Conservation (phyloP, 2,329 filamentous ascomycete genomes). For the Kalaharituber pfeilii region DNA sequence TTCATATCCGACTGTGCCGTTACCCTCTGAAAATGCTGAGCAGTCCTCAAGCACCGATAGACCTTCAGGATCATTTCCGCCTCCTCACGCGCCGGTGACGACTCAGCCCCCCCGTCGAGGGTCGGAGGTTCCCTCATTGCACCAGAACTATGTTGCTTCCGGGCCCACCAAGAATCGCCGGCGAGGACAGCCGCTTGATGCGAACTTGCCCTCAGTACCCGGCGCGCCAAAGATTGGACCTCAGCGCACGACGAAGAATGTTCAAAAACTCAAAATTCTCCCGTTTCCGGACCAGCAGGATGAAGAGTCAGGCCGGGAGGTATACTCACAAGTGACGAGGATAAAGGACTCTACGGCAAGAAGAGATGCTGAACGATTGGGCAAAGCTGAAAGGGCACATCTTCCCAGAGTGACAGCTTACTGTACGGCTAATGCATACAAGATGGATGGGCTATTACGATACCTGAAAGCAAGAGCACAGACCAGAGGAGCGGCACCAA, state of each 20-base stretch:
- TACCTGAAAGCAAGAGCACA: conserved; percentile 76
- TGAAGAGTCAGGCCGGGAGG: conserved; percentile 83
- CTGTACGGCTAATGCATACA: conserved; percentile 82
- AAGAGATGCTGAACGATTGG: conserved; percentile 75
- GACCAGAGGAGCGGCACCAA: conserved; percentile 63
- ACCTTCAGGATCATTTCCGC: too few relatives aligned
- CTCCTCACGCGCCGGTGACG: too few relatives aligned
- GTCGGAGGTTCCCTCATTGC: too few relatives aligned
- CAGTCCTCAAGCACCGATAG: too few relatives aligned
- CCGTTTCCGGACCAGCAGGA: conserved; percentile 78
- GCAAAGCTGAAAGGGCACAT: conserved; percentile 77
- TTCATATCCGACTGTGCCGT: too few relatives aligned
- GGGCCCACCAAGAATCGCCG: not conserved
- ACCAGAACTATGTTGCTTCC: too few relatives aligned
- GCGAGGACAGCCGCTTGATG: not conserved
- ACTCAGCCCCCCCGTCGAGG: too few relatives aligned
- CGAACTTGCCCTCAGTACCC: not conserved
- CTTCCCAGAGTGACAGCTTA: conserved; percentile 89
- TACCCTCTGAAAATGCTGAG: too few relatives aligned
- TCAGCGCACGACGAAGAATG: conserved; percentile 84
- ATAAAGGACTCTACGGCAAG: conserved; percentile 93
- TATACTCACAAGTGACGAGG: conserved; percentile 92
- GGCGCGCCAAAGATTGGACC: conserved; percentile 57
- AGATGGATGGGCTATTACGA: conserved; percentile 73
- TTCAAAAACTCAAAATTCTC: conserved; percentile 92